Conservation (phyloP, 371 early-diverging fungal species). For the Blastocladiella emersonii region DNA sequence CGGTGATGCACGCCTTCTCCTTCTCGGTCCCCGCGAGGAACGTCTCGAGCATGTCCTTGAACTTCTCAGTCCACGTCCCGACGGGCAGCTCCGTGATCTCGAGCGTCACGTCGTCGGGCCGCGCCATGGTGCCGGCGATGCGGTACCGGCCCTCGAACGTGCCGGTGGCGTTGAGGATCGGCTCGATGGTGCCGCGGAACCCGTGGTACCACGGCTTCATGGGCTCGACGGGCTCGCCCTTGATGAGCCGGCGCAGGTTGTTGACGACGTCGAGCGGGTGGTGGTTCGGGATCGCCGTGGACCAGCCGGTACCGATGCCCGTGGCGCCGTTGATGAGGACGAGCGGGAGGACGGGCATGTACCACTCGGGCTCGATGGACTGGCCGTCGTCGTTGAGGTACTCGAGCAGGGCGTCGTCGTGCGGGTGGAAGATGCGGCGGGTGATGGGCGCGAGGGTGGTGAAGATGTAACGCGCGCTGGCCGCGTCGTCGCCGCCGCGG, state of each 20-base stretch:
- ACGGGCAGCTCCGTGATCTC: constrained; percentile 94
- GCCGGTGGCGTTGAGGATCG: background rate
- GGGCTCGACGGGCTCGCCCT: constrained; percentile 47
- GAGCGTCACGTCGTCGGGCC: constrained; percentile 58
- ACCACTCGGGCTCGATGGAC: constrained; percentile 94
- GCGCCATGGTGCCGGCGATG: constrained; percentile 55
- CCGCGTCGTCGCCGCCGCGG: constrained; percentile 97
- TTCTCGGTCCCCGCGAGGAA: constrained; percentile 45
- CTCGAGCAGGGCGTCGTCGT: constrained; percentile 80
- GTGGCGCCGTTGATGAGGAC: constrained; percentile 95
- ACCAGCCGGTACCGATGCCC: constrained; percentile 98
- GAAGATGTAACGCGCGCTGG: constrained; percentile 95
- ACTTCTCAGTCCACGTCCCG: constrained; percentile 86
- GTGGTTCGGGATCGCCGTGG: constrained; percentile 66
- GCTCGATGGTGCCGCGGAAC: constrained; percentile 37
- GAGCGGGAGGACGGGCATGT: constrained; percentile 95
- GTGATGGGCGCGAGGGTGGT: constrained; percentile 72
- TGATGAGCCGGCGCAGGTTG: constrained; percentile 78
- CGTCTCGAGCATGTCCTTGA: constrained; percentile 77
- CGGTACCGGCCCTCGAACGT: constrained; percentile 40
- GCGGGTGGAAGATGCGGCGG: constrained; percentile 66
- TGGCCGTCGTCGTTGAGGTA: constrained; percentile 92
- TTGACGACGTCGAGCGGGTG: constrained; percentile 89
- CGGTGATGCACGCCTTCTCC: constrained; percentile 51
- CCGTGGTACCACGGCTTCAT: constrained; percentile 98